Evolutionary conservation across 2,329 filamentous ascomycete species (phyloP), one percentile per base, ranked within the genome.

Genomic region (Echinosphaeria canescens): DNA sequence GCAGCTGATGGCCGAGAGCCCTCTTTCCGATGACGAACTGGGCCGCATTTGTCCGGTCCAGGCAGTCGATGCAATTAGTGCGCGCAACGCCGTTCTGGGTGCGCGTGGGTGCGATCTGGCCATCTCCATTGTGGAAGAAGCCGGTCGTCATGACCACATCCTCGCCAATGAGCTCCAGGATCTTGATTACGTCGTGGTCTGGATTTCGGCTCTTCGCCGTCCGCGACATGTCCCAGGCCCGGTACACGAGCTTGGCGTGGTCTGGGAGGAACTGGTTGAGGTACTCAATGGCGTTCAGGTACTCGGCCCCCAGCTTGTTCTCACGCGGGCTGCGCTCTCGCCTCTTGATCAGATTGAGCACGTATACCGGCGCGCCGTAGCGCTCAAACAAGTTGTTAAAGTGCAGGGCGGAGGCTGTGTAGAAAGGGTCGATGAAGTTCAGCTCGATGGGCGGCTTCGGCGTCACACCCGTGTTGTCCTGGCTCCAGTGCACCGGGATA

Each of bases 21-120:
- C 80, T 66, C 52, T 98, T 98, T 4, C 82, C 88, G 38, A 98
- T 90, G 16, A 98, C 84, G 38, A 95, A 98, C 43, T 98, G 88
- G 2, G 88, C 88, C 3, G 88, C 88, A 43, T 98, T 98, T 7
- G 88, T 98, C 13, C 88, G 74, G 48, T 98, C 88, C 2, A 98
- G 61, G 41, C 88, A 98, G 48, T 98, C 88, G 38, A 98, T 95
- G 46, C 88, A 98, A 42, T 98, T 98, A 1, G 88, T 98, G 30
- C 88, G 68, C 8, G 81, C 85, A 22, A 98, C 67, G 8, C 88
- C 88, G 36, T 92, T 92, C 44, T 98, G 88, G 2, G 88, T 67
- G 17, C 60, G 64, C 4, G 75, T 58, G 4, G 65, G 58, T 13
- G 63, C 64, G 22, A 68, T 67, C 3, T 60, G 59, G 18, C 69